phyloP scores from a whole-genome alignment of 2,329 filamentous ascomycete species.

The Pestalotiopsis sp. region DNA sequence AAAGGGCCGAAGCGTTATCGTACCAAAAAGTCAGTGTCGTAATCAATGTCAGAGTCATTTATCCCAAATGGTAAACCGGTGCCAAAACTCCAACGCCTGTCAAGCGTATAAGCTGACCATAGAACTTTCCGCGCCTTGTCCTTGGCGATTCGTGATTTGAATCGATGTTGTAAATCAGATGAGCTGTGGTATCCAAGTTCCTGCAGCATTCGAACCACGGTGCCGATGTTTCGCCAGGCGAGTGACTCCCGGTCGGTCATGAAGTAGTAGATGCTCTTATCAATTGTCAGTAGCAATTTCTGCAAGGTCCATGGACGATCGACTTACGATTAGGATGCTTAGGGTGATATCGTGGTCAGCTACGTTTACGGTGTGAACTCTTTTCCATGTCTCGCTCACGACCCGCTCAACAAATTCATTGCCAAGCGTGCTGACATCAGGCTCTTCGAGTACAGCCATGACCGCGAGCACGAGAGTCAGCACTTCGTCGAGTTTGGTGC shows the following conservation, averaged over 20 bases:
- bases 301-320: neutral
- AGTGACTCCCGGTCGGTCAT: conserved; percentile 6
- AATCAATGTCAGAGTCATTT: conserved; percentile 8
- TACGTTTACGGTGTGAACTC: neutral
- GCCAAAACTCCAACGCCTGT: conserved; percentile 10
- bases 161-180: conserved; percentile 33
- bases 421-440: neutral
- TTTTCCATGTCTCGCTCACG: neutral
- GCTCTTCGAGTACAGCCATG: conserved; percentile 6
- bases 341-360: neutral
- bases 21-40: conserved; percentile 6
- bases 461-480: neutral
- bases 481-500: neutral
- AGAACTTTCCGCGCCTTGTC: conserved; percentile 1
- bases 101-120: conserved; percentile 8
- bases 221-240: conserved; percentile 8
- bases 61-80: conserved; percentile 8
- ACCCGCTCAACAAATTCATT: neutral
- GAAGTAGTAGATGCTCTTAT: conserved; percentile 11
- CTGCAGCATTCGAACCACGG: conserved; percentile 2
- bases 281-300: neutral
- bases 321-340: conserved; percentile 1
- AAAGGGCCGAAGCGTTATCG: neutral
- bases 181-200: conserved; percentile 8
- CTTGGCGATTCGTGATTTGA: neutral